phyloP scores from a whole-genome alignment of 805 yeast genomes.

The Pichia occidentalis region DNA sequence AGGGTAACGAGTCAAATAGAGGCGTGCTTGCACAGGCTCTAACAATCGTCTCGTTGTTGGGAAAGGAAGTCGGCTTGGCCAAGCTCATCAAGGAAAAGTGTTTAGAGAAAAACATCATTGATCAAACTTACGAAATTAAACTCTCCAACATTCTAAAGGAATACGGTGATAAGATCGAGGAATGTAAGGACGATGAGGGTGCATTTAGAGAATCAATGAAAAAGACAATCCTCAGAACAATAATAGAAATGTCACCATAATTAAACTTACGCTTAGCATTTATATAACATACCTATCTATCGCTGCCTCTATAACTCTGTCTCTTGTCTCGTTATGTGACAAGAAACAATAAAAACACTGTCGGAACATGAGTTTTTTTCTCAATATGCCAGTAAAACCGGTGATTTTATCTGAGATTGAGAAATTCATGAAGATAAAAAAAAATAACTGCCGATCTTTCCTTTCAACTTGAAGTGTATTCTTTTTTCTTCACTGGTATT shows the following conservation, averaged over 20 bases:
- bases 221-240: slow-evolving; percentile 12
- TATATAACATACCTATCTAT: slow-evolving; percentile 3
- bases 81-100: slow-evolving; percentile 27
- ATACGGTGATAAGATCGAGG: slow-evolving; percentile 28
- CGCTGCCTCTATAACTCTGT: no score
- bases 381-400: no score
- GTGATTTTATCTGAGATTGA: no score
- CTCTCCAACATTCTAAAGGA: slow-evolving; percentile 23
- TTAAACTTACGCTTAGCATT: neutral
- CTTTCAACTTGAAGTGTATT: no score
- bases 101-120: slow-evolving; percentile 22
- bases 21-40: slow-evolving; percentile 25
- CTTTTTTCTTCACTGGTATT: no score
- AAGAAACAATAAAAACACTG: no score
- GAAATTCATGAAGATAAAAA: no score
- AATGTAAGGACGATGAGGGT: slow-evolving; percentile 12
- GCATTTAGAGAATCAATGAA: slow-evolving; percentile 18
- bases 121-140: slow-evolving; percentile 18
- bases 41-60: slow-evolving; percentile 21
- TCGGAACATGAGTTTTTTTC: no score
- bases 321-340: no score
- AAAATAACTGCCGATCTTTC: no score
- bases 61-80: slow-evolving; percentile 28
- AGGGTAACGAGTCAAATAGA: slow-evolving; percentile 16
- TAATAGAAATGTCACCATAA: slow-evolving; percentile 16